Percentiles rank a stretch among this genome's conserved stretches.
Evolutionary conservation across 768 basidiomycete species (phyloP).

Genomic region (Porpolomopsis calyptriformis): DNA sequence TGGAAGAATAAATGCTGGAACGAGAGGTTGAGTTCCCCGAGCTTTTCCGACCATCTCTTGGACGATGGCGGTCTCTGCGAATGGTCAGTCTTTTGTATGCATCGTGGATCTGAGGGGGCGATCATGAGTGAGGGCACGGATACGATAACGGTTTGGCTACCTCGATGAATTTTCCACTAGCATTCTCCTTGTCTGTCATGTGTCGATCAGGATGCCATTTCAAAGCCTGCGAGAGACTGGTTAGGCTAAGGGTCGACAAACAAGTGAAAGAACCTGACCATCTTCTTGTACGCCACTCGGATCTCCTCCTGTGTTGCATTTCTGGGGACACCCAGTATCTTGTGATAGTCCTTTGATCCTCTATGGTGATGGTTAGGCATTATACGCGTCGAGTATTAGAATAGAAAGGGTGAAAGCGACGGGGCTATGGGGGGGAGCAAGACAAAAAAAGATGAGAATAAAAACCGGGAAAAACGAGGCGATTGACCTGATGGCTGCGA

Average conservation of each 20-base stretch:
- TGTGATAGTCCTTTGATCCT: slow-evolving; percentile 20
- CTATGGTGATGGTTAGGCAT: too few relatives aligned
- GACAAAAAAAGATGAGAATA: slow-evolving; percentile 13
- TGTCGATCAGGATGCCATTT: slow-evolving; percentile 53
- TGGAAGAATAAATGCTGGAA: slow-evolving; percentile 2
- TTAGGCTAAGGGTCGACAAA: not conserved
- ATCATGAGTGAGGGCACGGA: not conserved
- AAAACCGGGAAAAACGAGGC: slow-evolving; percentile 24
- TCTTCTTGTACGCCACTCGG: slow-evolving; percentile 42
- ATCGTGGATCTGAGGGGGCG: slow-evolving; percentile 30
- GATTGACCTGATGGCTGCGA: slow-evolving; percentile 2
- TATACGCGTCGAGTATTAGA: too few relatives aligned
- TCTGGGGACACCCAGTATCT: slow-evolving; percentile 34
- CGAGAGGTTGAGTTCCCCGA: not conserved
- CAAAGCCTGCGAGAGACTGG: slow-evolving; percentile 29
- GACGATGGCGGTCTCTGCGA: slow-evolving; percentile 24
- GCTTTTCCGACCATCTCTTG: slow-evolving; percentile 3
- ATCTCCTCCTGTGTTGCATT: slow-evolving; percentile 41
- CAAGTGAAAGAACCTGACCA: slow-evolving; percentile 27
- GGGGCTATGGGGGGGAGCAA: not conserved
- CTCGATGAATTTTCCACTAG: slow-evolving; percentile 41
- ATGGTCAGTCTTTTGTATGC: slow-evolving; percentile 40
- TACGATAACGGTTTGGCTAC: slow-evolving; percentile 17
- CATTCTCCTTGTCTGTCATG: slow-evolving; percentile 31
- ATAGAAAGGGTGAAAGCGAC: too few relatives aligned